These are phyloP conservation scores for Aurinia saxatilis DNA, from an alignment of 345 rosid species.

Conservation along the genomic window DNA sequence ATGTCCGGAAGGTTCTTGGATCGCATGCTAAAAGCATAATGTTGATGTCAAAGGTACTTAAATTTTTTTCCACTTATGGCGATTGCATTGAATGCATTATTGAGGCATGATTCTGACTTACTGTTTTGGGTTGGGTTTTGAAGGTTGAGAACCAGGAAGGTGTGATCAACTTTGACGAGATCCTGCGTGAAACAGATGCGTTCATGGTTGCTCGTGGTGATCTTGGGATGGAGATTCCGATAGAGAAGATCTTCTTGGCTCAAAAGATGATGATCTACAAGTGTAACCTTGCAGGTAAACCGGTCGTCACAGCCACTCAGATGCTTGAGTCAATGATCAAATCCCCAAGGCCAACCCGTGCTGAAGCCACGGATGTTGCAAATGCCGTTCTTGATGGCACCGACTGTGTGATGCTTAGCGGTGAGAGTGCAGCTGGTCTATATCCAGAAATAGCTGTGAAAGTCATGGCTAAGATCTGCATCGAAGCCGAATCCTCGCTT, in stretches of 20 bases:
- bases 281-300: constrained; percentile 85
- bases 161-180: constrained; percentile 87
- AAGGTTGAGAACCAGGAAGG: constrained; percentile 95
- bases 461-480: constrained; percentile 72
- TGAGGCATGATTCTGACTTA: constrained; percentile 3
- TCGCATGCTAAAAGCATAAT: constrained; percentile 60
- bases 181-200: constrained; percentile 82
- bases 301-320: constrained; percentile 89
- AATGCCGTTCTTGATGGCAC: constrained; percentile 92
- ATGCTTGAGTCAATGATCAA: constrained; percentile 95
- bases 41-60: constrained; percentile 80
- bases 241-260: constrained; percentile 89
- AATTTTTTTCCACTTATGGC: not conserved
- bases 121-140: not conserved
- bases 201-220: constrained; percentile 98
- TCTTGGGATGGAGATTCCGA: constrained; percentile 92
- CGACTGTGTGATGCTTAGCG: constrained; percentile 89
- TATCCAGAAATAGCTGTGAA: constrained; percentile 87
- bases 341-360: constrained; percentile 89
- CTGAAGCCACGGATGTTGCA: constrained; percentile 93
- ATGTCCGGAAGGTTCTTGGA: constrained; percentile 80
- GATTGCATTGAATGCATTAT: not conserved
- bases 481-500: constrained; percentile 81
- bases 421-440: constrained; percentile 89
- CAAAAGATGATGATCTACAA: constrained; percentile 97